Percentiles rank a stretch among this genome's conserved stretches.
phyloP scores from a whole-genome alignment of 306 rosid species.

The Myrica gale region DNA sequence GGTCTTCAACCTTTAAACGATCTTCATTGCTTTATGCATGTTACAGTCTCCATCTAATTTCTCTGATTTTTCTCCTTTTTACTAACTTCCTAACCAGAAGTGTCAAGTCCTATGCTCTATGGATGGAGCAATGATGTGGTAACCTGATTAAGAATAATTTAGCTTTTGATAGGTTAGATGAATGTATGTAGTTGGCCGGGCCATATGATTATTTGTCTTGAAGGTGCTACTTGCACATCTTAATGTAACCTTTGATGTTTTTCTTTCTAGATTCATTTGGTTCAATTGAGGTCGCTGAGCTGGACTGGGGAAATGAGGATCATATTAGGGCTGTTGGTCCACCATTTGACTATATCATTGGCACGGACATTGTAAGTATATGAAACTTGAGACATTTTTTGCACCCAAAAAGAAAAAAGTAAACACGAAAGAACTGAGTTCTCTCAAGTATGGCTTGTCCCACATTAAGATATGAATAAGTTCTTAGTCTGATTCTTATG shows the following conservation, averaged over 20 bases:
- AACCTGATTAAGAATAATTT: background rate
- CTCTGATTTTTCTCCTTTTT: background rate
- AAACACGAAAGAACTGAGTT: background rate
- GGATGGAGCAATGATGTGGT: background rate
- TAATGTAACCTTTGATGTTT: constrained; percentile 26
- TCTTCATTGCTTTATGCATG: constrained; percentile 9
- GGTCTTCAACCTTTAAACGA: constrained; percentile 20
- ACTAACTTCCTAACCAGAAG: background rate
- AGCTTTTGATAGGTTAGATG: background rate
- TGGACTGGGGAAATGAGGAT: constrained; percentile 83
- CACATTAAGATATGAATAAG: background rate
- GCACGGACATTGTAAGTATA: constrained; percentile 84
- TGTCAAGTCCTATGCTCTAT: background rate
- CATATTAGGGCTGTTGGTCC: constrained; percentile 75
- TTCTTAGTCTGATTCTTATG: background rate
- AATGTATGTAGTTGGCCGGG: background rate
- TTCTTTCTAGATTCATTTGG: constrained; percentile 68
- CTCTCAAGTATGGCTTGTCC: background rate
- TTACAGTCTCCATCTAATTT: constrained; percentile 6
- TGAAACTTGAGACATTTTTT: constrained; percentile 2
- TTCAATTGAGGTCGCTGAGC: constrained; percentile 75
- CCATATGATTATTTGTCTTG: constrained; percentile 9
- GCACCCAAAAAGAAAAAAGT: background rate
- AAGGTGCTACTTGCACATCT: constrained; percentile 17
- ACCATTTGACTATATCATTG: constrained; percentile 85